Conservation (phyloP, 2,329 filamentous ascomycete species). For the Fusarium pseudograminearum region DNA sequence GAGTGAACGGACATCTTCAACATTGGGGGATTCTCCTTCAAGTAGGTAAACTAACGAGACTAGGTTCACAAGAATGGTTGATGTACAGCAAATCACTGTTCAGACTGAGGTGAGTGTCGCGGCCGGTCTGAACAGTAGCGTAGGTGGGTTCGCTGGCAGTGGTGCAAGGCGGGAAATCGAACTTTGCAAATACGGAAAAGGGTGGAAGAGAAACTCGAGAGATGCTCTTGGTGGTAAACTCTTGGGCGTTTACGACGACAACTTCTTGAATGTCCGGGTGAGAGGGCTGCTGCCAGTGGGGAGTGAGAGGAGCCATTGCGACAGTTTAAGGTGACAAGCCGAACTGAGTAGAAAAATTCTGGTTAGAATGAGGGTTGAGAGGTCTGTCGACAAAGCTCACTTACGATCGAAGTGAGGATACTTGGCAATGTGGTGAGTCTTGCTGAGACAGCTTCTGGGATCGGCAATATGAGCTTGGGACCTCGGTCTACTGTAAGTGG, state of each 20-base stretch:
- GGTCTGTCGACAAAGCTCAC: background rate
- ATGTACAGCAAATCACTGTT: slow-evolving; percentile 76
- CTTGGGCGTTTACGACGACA: slow-evolving; percentile 63
- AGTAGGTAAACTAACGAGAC: slow-evolving; percentile 63
- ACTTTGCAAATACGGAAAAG: slow-evolving; percentile 74
- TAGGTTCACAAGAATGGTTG: slow-evolving; percentile 76
- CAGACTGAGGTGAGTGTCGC: slow-evolving; percentile 68
- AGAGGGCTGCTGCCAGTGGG: slow-evolving; percentile 71
- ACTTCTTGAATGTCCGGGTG: slow-evolving; percentile 68
- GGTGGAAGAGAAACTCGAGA: slow-evolving; percentile 67
- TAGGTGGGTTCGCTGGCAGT: slow-evolving; percentile 68
- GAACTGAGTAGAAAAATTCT: background rate
- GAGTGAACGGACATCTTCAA: background rate
- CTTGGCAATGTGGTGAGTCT: background rate
- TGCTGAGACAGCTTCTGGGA: background rate
- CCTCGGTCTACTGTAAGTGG: slow-evolving; percentile 29
- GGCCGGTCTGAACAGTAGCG: slow-evolving; percentile 71
- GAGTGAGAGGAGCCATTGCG: slow-evolving; percentile 67
- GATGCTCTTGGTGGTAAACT: slow-evolving; percentile 71
- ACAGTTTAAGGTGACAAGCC: slow-evolving; percentile 9
- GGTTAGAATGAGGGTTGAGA: background rate
- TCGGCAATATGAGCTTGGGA: slow-evolving; percentile 6
- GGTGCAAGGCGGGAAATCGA: slow-evolving; percentile 73
- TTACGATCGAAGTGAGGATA: background rate
- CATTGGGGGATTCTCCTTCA: slow-evolving; percentile 27